Base-by-base conservation (phyloP, 768 basidiomycete species). In the Lentinula sp. region DNA sequence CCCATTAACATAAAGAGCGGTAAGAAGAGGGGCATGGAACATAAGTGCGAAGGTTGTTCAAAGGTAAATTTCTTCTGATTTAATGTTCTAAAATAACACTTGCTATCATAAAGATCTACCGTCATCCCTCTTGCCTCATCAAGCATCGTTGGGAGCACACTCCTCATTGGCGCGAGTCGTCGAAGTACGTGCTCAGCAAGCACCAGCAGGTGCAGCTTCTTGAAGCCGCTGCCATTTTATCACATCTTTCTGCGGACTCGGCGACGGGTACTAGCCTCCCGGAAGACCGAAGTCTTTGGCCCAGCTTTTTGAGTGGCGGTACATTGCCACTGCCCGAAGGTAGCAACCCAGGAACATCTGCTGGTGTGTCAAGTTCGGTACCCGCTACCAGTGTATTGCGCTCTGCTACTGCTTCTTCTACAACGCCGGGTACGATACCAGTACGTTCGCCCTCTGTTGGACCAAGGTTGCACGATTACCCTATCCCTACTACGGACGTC, bases 141-240 rank as follows among this genome's bases (percentile, higher is more conserved):
- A 98, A 98, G 73, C 96, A 98, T 70, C 90, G 96, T 37, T 98
- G 96, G 96, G 95, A 98, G 69, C 93, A 96, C 70, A 93, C 91
- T 37, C 91, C 92, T 18, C 94, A 97, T 68, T 98, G 96, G 96
- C 88, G 90, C 48, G 92, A 95, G 71, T 90, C 95, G 12, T 79
- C 89, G 65, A 93, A 95, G 71, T 87, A 95, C 67, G 85, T 94
- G 36, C 79, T 98, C 61, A 92, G 88, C 74, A 98, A 98, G 75
- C 95, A 98, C 71, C 95, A 98, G 69, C 95, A 98, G 66, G 96
- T 99, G 0, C 96, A 98, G 67, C 76, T 98, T 56, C 88, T 99
- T 48, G 96, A 98, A 81, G 95, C 95, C 16, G 96, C 96, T 2
- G 93, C 96, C 16, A 98, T 99, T 63, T 83, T 99, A 49, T 91